These are phyloP conservation scores for Prosopis cineraria DNA, from an alignment of 306 rosid genomes.

Conservation along the genomic window DNA sequence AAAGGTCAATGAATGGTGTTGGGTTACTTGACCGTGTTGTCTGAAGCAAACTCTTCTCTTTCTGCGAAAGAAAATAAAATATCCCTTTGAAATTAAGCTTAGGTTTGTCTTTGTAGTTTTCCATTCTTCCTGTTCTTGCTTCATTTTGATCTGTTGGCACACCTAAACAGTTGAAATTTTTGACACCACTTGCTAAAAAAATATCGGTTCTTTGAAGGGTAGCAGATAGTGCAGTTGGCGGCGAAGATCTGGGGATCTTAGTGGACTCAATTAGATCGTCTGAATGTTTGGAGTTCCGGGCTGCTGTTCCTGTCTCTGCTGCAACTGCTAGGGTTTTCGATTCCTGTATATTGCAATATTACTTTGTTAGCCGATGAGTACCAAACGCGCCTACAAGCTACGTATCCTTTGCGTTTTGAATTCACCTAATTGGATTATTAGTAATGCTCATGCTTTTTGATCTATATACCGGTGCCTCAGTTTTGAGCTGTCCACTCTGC, in stretches of 20 bases:
- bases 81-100: constrained; percentile 1
- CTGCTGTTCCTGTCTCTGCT: constrained; percentile 25
- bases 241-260: constrained; percentile 43
- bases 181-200: background rate
- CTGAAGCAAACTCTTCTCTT: constrained; percentile 35
- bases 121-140: constrained; percentile 9
- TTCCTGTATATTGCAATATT: constrained; percentile 1
- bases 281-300: constrained; percentile 39
- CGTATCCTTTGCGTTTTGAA: constrained; percentile 76
- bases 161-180: background rate
- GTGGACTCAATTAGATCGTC: constrained; percentile 34
- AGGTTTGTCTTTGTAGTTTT: constrained; percentile 17
- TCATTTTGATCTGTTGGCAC: constrained; percentile 10
- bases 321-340: constrained; percentile 49
- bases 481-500: background rate
- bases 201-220: constrained; percentile 19
- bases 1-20: constrained; percentile 25
- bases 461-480: constrained; percentile 5
- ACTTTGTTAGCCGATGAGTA: constrained; percentile 65
- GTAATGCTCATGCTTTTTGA: constrained; percentile 28
- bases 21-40: constrained; percentile 17
- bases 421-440: background rate
- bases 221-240: constrained; percentile 8
- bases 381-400: constrained; percentile 98
- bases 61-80: constrained; percentile 13